Evolutionary conservation across 805 yeast genomes (phyloP), one percentile per base, ranked within the genome.

Genomic region (Candida stauntonica): DNA sequence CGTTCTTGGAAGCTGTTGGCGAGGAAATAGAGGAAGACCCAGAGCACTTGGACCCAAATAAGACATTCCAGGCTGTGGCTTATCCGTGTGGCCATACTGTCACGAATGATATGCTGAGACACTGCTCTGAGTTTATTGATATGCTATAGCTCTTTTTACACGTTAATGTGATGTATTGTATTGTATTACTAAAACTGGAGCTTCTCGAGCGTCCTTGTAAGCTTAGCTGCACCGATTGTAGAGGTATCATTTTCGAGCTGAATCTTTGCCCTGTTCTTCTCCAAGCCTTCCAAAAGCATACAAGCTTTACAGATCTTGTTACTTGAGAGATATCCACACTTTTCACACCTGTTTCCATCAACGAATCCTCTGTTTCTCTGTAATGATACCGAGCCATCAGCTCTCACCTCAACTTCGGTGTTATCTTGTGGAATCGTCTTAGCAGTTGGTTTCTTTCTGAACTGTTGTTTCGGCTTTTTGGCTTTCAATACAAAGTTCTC

Each of bases 221-320:
- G 49, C 41, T 70, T 72, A 2, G 88, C 88, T 3, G 86, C 81
- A 2, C 89, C 87, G 28, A 72, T 78, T 0, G 67, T 63, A 1
- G 78, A 63, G 2, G 57, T 48, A 39, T 77, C 76, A 28, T 61
- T 65, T 5, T 78, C 88, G 4, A 88, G 53, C 2, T 61, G 44
- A 3, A 85, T 54, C 57, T 80, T 78, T 0, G 96, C 84, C 47
- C 93, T 70, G 46, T 75, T 79, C 37, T 75, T 68, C 51, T 89
- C 93, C 39, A 93, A 70, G 0, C 96, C 96, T 43, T 86, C 89
- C 34, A 93, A 62, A 20, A 93, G 64, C 38, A 84, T 74, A 61
- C 99, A 93, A 1, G 99, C 99, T 63, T 93, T 93, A 64, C 99
- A 93, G 6, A 88, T 75, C 53, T 66, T 72, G 58, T 93, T 93